Evolutionary conservation across 345 rosid species (phyloP).

Genomic region (Corchorus olitorius): DNA sequence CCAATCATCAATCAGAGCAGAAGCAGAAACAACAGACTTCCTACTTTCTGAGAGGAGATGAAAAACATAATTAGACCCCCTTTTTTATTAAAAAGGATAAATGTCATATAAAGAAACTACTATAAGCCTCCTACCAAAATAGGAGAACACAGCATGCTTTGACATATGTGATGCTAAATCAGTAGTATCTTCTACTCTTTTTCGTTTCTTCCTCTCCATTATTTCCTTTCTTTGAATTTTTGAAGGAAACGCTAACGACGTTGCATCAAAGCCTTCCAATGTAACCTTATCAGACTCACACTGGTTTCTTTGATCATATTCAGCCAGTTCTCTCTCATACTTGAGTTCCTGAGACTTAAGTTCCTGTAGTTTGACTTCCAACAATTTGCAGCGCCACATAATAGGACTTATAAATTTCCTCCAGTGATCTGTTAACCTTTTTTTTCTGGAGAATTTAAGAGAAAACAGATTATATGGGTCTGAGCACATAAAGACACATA

Average conservation of each 20-base stretch:
- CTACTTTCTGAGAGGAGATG: slow-evolving; percentile 45
- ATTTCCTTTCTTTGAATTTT: slow-evolving; percentile 39
- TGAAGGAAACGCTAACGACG: slow-evolving; percentile 45
- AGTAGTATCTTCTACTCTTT: slow-evolving; percentile 55
- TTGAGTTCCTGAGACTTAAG: slow-evolving; percentile 50
- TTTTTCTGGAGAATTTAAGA: slow-evolving; percentile 46
- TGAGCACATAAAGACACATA: background rate
- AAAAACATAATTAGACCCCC: slow-evolving; percentile 13
- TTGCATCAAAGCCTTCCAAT: slow-evolving; percentile 44
- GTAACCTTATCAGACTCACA: slow-evolving; percentile 34
- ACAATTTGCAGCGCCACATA: slow-evolving; percentile 84
- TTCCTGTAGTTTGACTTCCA: slow-evolving; percentile 62
- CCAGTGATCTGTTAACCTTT: slow-evolving; percentile 83
- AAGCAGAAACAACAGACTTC: slow-evolving; percentile 43
- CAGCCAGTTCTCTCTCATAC: slow-evolving; percentile 61
- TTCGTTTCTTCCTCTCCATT: slow-evolving; percentile 64
- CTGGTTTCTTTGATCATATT: slow-evolving; percentile 44
- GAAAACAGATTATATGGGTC: background rate
- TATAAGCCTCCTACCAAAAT: slow-evolving; percentile 47
- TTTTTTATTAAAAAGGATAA: background rate
- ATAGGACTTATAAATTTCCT: slow-evolving; percentile 67
- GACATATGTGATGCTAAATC: slow-evolving; percentile 54
- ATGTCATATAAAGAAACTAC: slow-evolving; percentile 16
- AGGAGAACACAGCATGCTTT: slow-evolving; percentile 66
- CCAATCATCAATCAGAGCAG: slow-evolving; percentile 43